Evolutionary conservation across 352 stramenopile species (phyloP).

Genomic region (Globisporangium camurandrum): DNA sequence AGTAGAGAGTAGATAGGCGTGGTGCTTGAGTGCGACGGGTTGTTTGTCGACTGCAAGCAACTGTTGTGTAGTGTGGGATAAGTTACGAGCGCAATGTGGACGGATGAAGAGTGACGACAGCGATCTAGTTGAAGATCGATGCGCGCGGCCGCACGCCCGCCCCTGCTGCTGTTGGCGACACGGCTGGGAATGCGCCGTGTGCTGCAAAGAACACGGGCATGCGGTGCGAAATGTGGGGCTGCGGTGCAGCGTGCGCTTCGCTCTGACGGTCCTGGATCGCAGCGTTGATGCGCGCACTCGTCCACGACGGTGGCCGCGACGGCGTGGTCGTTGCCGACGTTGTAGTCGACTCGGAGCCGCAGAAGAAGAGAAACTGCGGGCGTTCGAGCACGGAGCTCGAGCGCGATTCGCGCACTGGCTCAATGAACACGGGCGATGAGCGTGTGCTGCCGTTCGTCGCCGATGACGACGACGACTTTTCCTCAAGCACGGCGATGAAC

Average conservation of each 20-base stretch:
- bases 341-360: constrained; percentile 43
- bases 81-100: neutral
- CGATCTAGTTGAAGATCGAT: constrained; percentile 15
- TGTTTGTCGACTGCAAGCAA: neutral
- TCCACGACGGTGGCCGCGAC: constrained; percentile 6
- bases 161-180: constrained; percentile 18
- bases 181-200: constrained; percentile 6
- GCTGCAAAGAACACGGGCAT: constrained; percentile 68
- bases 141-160: constrained; percentile 13
- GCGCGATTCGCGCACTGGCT: constrained; percentile 8
- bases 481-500: constrained; percentile 10
- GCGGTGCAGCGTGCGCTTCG: constrained; percentile 8
- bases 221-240: constrained; percentile 45
- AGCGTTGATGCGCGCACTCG: constrained; percentile 8
- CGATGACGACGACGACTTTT: neutral
- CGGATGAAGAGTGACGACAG: neutral
- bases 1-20: neutral
- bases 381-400: constrained; percentile 37
- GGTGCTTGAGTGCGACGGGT: neutral
- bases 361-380: constrained; percentile 75
- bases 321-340: constrained; percentile 3
- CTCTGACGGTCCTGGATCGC: constrained; percentile 5
- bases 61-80: no score
- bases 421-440: neutral
- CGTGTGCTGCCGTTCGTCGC: neutral